Percentiles rank a stretch among this genome's conserved stretches.
Evolutionary conservation across 257 asterid species (phyloP).

Genomic region (Cinchona pubescens): DNA sequence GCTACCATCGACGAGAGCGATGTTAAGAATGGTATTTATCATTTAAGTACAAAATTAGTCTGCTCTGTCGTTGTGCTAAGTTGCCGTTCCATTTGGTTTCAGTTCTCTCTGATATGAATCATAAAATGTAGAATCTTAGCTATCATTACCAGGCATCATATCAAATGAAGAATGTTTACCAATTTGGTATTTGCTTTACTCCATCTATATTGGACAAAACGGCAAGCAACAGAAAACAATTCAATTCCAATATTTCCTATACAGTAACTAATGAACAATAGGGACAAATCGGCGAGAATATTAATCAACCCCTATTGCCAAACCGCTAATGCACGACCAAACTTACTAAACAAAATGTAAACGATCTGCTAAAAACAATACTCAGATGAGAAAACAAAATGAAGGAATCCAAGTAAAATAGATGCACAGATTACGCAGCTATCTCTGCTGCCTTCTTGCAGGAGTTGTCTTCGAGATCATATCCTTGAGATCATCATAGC

Average conservation of each 20-base stretch:
- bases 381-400: not conserved
- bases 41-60: not conserved
- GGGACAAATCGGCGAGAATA: not conserved
- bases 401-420: not conserved
- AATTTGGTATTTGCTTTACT: not conserved
- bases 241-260: conserved; percentile 18
- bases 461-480: conserved; percentile 43
- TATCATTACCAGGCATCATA: not conserved
- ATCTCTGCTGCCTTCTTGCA: conserved; percentile 47
- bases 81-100: not conserved
- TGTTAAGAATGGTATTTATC: not conserved
- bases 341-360: conserved; percentile 8
- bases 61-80: not conserved
- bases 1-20: not conserved
- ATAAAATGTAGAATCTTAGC: not conserved
- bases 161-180: not conserved
- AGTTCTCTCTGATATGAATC: too few species aligned
- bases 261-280: conserved; percentile 20
- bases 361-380: conserved; percentile 11
- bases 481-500: conserved; percentile 60
- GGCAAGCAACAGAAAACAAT: not conserved
- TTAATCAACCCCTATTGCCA: conserved; percentile 3
- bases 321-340: not conserved
- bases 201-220: not conserved
- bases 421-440: conserved; percentile 28